Evolutionary conservation across 2,329 filamentous ascomycete species (phyloP).

Genomic region (Amesomyces nigricolor): DNA sequence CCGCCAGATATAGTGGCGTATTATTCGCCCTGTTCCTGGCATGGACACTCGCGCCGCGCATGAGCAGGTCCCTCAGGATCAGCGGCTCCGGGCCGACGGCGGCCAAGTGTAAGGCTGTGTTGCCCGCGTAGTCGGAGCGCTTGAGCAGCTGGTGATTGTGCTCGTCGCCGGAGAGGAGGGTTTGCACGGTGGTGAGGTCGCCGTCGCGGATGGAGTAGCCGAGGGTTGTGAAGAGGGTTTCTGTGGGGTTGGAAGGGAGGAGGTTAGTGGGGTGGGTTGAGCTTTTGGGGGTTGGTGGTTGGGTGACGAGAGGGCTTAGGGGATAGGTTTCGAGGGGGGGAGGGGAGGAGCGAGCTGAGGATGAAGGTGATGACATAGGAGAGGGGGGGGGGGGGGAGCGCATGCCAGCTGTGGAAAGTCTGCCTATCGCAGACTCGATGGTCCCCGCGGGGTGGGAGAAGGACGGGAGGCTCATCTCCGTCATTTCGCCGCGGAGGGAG

Average conservation of each 20-base stretch:
- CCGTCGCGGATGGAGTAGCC: constrained; percentile 75
- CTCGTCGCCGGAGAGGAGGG: constrained; percentile 62
- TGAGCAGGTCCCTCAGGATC: constrained; percentile 55
- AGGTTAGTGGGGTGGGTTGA: background rate
- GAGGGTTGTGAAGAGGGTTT: constrained; percentile 66
- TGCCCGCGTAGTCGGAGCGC: constrained; percentile 73
- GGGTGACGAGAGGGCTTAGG: background rate
- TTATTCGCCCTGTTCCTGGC: constrained; percentile 59
- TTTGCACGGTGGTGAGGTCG: constrained; percentile 58
- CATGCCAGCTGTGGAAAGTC: constrained; percentile 36
- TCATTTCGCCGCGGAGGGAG: constrained; percentile 79
- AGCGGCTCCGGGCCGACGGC: constrained; percentile 48
- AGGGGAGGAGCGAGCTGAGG: too few species aligned
- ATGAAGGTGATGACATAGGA: background rate
- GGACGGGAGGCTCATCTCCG: constrained; percentile 63
- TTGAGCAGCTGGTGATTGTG: constrained; percentile 54
- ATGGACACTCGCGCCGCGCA: constrained; percentile 61
- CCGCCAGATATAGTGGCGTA: constrained; percentile 60
- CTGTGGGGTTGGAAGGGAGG: constrained; percentile 24
- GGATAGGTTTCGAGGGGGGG: background rate
- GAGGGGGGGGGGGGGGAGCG: background rate
- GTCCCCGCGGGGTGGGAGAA: constrained; percentile 68
- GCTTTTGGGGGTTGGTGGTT: background rate
- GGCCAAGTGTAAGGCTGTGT: constrained; percentile 60
- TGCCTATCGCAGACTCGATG: constrained; percentile 38